Percentiles rank a stretch among this genome's conserved stretches.
Evolutionary conservation across 257 asterid genomes (phyloP).

Genomic region (Solanum clarkiae): DNA sequence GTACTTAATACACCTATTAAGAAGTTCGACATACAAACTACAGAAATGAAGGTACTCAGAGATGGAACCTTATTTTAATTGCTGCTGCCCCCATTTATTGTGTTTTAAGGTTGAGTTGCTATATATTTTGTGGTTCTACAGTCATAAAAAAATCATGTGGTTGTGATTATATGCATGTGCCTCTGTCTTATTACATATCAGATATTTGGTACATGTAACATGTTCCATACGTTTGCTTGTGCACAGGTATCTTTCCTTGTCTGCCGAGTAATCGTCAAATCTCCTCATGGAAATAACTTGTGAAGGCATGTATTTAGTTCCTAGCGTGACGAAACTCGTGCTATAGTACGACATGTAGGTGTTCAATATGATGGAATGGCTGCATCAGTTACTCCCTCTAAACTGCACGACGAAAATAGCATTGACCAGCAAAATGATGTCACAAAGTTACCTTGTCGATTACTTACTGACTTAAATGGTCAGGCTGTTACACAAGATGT

Average conservation of each 20-base stretch:
- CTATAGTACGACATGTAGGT: slow-evolving; percentile 25
- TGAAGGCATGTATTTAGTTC: slow-evolving; percentile 13
- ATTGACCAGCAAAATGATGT: slow-evolving; percentile 3
- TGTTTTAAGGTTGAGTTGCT: too few relatives aligned
- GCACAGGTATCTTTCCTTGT: slow-evolving; percentile 36
- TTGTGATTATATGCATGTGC: not conserved
- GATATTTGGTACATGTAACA: not conserved
- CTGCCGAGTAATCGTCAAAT: slow-evolving; percentile 22
- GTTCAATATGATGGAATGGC: slow-evolving; percentile 15
- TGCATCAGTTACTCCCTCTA: not conserved
- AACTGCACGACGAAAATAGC: not conserved
- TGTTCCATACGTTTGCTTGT: not conserved
- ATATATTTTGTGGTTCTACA: not conserved
- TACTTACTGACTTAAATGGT: slow-evolving; percentile 5
- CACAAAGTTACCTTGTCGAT: not conserved
- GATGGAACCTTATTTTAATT: too few relatives aligned
- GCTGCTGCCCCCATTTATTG: too few relatives aligned
- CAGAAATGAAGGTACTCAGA: too few relatives aligned
- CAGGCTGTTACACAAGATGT: not conserved
- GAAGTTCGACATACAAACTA: too few relatives aligned
- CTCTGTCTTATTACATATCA: not conserved
- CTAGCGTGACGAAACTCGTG: slow-evolving; percentile 20
- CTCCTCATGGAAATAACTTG: slow-evolving; percentile 1
- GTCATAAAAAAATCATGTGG: not conserved
- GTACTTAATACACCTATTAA: too few relatives aligned